Base-by-base conservation (phyloP, 305 asterid genomes). In the Striga hermonthica region DNA sequence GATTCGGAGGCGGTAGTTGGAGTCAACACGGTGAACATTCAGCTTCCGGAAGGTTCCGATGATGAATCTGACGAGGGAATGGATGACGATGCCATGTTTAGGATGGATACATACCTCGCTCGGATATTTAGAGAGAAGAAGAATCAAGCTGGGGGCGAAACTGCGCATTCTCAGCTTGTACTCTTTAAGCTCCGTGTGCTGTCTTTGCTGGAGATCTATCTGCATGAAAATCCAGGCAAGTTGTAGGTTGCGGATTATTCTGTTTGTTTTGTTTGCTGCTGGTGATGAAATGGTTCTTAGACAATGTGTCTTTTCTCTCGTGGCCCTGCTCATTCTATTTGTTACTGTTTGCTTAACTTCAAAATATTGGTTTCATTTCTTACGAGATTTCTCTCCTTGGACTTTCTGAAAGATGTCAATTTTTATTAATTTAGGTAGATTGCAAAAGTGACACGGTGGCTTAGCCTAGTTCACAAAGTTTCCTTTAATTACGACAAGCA, bases 51-150 rank as follows among this genome's bases (percentile, higher is more conserved):
- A 71, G 86, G 73, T 69, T 84, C 90, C 22, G 94, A 86, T 77
- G 95, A 85, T 74, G 96, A 89, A 15, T 90, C 97, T 22, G 99
- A 93, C 60, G 95, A 83, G 66, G 97, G 91, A 68, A 82, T 92
- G 95, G 97, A 93, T 64, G 99, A 93, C 47, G 99, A 93, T 68
- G 96, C 86, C 39, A 90, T 93, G 99, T 86, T 93, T 59, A 78
- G 92, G 44, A 86, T 90, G 91, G 99, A 93, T 77, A 68, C 81
- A 9, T 80, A 84, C 63, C 86, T 93, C 31, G 89, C 94, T 34
- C 75, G 64, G 44, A 86, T 88, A 72, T 83, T 85, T 67, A 81
- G 85, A 74, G 92, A 88, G 62, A 75, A 78, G 72, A 88, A 79
- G 80, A 90, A 90, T 82, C 96, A 86, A 67, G 84, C 85, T 70